phyloP scores from a whole-genome alignment of 1,139 yeast genomes.

The Candida anutae region DNA sequence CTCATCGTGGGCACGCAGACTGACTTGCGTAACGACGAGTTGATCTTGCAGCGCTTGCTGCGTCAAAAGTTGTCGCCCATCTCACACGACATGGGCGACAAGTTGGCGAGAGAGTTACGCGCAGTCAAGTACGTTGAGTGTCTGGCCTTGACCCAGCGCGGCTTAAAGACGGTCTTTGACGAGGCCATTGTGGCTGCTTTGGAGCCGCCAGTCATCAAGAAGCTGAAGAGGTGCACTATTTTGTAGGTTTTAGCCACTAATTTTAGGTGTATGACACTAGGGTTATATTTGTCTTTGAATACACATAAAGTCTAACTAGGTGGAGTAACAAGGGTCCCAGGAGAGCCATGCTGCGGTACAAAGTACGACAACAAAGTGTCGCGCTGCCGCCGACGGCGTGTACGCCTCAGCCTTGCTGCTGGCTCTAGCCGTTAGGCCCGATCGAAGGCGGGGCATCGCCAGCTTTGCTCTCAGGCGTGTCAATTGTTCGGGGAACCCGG shows the following conservation, averaged over 20 bases:
- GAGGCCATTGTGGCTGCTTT: constrained; percentile 96
- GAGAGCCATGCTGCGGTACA: too few species aligned
- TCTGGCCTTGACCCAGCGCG: constrained; percentile 95
- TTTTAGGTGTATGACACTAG: too few species aligned
- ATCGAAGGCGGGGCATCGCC: too few species aligned
- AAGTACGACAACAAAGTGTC: too few species aligned
- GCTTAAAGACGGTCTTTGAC: constrained; percentile 90
- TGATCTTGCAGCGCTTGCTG: constrained; percentile 78
- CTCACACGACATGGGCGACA: constrained; percentile 80
- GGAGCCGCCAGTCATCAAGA: constrained; percentile 82
- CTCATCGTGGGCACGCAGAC: constrained; percentile 94
- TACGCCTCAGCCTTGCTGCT: too few species aligned
- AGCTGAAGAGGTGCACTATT: constrained; percentile 69
- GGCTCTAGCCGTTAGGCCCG: too few species aligned
- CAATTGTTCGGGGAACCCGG: too few species aligned
- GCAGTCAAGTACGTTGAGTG: constrained; percentile 97
- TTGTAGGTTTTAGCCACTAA: constrained; percentile 7
- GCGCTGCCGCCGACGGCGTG: too few species aligned
- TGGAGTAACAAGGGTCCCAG: too few species aligned
- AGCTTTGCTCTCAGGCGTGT: too few species aligned
- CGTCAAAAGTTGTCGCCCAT: constrained; percentile 89
- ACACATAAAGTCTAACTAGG: too few species aligned
- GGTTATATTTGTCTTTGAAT: too few species aligned
- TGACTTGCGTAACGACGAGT: constrained; percentile 89
- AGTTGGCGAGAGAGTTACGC: constrained; percentile 84